Evolutionary conservation across 805 yeast genomes (phyloP).

Genomic region (Cyberlindnera bimundalis): DNA sequence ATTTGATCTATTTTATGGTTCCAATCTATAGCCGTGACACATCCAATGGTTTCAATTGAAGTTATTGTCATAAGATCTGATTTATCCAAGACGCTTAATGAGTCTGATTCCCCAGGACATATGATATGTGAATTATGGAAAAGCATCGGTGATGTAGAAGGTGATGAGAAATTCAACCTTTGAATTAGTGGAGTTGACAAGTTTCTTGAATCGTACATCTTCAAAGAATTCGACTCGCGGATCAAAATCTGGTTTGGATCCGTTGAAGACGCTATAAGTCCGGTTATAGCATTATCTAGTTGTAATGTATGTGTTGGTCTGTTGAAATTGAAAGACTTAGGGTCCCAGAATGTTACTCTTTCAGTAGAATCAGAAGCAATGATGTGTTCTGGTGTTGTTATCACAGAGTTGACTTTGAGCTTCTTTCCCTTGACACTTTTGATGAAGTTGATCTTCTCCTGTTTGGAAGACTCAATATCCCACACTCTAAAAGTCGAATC

Average conservation of each 20-base stretch:
- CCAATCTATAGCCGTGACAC: conserved; percentile 23
- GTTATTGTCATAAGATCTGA: conserved; percentile 21
- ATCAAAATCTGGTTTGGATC: background rate
- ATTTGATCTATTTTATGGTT: conserved; percentile 23
- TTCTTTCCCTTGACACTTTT: conserved; percentile 16
- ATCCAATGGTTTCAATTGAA: conserved; percentile 1
- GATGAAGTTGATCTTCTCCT: conserved; percentile 15
- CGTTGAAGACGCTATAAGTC: background rate
- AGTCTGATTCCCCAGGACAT: background rate
- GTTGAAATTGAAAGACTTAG: conserved; percentile 2
- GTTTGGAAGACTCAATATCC: conserved; percentile 20
- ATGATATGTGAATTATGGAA: conserved; percentile 3
- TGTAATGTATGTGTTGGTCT: conserved; percentile 9
- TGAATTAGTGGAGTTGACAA: conserved; percentile 18
- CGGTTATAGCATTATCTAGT: background rate
- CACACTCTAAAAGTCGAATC: conserved; percentile 31
- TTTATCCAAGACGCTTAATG: conserved; percentile 18
- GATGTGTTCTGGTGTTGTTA: conserved; percentile 2
- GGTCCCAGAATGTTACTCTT: conserved; percentile 20
- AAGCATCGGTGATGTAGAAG: conserved; percentile 2
- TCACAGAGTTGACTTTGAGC: conserved; percentile 13
- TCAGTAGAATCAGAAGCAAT: conserved; percentile 12
- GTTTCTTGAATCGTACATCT: conserved; percentile 24
- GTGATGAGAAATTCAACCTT: conserved; percentile 10
- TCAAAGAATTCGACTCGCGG: conserved; percentile 5